A percentile compares a stretch with the other conserved stretches of the same genome.
Evolutionary conservation across 192 early-diverging fungal species (phyloP).

Genomic region (Coemansia sp.): DNA sequence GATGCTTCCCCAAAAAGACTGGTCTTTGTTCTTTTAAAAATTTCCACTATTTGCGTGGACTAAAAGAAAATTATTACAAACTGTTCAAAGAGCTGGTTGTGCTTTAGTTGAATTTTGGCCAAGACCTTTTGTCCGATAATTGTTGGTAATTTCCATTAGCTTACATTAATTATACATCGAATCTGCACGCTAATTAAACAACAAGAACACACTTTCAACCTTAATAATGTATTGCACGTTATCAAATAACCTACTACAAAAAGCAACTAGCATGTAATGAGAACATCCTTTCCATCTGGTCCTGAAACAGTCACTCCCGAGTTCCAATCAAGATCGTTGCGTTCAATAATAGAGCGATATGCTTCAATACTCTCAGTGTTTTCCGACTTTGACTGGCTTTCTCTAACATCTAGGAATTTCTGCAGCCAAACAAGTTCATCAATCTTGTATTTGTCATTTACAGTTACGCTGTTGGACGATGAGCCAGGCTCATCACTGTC

Average conservation of each 20-base stretch:
- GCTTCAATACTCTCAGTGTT: background rate
- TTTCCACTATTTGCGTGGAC: too few species aligned
- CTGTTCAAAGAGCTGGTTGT: too few species aligned
- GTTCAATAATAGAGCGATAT: background rate
- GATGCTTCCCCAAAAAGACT: too few species aligned
- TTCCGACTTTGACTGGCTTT: background rate
- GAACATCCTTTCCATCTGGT: background rate
- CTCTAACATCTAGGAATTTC: background rate
- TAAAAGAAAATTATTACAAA: too few species aligned
- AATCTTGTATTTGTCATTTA: background rate
- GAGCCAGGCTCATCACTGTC: background rate
- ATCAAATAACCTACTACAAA: background rate
- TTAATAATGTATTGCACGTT: too few species aligned
- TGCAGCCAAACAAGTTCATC: conserved; percentile 2
- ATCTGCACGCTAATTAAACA: background rate
- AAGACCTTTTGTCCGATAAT: too few species aligned
- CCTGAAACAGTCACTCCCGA: background rate
- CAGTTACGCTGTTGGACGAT: background rate
- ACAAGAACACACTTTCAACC: too few species aligned
- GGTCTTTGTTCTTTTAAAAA: too few species aligned
- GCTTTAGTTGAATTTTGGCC: too few species aligned
- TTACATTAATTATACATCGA: background rate
- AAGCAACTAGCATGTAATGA: background rate
- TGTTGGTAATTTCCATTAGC: too few species aligned
- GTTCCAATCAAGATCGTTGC: background rate